Evolutionary conservation across 495 filamentous ascomycete species (phyloP), one percentile per base, ranked within the genome.

Genomic region (Podospora fimiseda): DNA sequence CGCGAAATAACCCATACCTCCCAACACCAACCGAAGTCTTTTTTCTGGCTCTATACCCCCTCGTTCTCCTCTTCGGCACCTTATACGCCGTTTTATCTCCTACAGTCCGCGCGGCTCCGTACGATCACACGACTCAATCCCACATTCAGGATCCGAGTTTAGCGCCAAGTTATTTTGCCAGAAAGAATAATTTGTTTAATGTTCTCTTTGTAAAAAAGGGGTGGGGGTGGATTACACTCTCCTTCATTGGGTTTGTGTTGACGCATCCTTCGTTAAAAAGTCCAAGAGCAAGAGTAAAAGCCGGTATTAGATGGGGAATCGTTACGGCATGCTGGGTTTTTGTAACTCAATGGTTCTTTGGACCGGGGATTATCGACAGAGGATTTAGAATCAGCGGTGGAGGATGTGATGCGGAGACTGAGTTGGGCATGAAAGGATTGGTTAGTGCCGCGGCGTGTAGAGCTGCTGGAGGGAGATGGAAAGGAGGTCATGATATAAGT

Each of bases 271-370:
- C 72, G 0, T 69, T 77, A 13, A 51, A 58, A 7, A 37, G 63
- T 8, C 43, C 65, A 0, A 60, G 58, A 50, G 62, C 65, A n/a
- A 61, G 73, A 11, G 49, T 77, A 0, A 73, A 79, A 37, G 88
- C 84, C 0, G 38, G 70, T 7, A 39, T 83, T 9, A 74, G 93
- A 2, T 97, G 89, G 78, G 70, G 56, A 3, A 66, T 88, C 6
- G 82, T 87, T 0, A 93, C 89, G 5, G 43, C 65, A 2, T 87
- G 81, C 72, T 95, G 89, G 89, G 76, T 85, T 21, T 64, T 81
- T 15, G 80, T 88, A 15, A 98, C 94, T 58, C 93, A 96, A 74
- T 96, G 92, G 93, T 96, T 85, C 65, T 95, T 98, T 59, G 93
- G 93, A 0, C 83, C 93, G 18, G 74, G 89, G 6, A 72, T 97